These are phyloP conservation scores for Colletotrichum trifolii DNA, from an alignment of 2,329 filamentous ascomycete species.

Conservation along the genomic window DNA sequence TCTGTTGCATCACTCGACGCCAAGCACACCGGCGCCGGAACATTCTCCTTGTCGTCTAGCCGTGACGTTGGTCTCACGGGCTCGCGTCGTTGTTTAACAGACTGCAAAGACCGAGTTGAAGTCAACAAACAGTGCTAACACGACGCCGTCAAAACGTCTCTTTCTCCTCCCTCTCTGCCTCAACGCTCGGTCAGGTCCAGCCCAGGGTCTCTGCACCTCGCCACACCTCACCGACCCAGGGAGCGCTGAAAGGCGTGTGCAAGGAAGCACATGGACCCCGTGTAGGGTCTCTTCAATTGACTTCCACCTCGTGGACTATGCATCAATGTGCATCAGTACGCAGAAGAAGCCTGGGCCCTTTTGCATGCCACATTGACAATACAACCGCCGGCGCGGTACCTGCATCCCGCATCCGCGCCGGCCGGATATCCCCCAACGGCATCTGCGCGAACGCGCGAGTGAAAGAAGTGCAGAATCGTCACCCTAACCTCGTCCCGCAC, in stretches of 20 bases:
- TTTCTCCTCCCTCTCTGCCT: background rate
- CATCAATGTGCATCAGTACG: too few relatives aligned
- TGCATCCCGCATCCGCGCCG: constrained; percentile 18
- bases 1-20: constrained; percentile 22
- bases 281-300: constrained; percentile 9
- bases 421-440: constrained; percentile 8
- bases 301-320: too few relatives aligned
- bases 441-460: background rate
- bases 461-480: background rate
- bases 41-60: background rate
- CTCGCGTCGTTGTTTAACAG: too few relatives aligned
- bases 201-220: background rate
- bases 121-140: background rate
- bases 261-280: too few relatives aligned
- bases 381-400: constrained; percentile 8
- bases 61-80: background rate
- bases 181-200: constrained; percentile 25
- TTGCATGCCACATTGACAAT: background rate
- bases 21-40: background rate
- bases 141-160: constrained; percentile 14
- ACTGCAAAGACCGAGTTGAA: background rate
- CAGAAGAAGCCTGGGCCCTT: too few relatives aligned
- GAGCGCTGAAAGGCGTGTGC: background rate
- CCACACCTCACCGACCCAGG: background rate
- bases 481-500: background rate